These are phyloP conservation scores for Megacollybia platyphylla DNA, from an alignment of 1,284 basidiomycete genomes.

Conservation along the genomic window DNA sequence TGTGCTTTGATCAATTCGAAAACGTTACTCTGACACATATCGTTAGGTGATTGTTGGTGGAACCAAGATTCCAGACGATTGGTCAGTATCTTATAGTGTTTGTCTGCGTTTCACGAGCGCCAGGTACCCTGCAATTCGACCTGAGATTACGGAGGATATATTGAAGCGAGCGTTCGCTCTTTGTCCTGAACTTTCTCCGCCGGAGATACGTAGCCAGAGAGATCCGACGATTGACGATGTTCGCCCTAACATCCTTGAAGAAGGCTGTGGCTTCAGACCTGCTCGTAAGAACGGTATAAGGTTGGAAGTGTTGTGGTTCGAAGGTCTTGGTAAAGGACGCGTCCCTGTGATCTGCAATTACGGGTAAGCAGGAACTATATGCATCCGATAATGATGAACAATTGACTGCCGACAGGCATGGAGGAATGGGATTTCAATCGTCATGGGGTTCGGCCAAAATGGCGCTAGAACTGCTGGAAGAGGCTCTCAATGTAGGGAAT, in stretches of 20 bases:
- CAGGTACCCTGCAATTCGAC: slow-evolving; percentile 39
- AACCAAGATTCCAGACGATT: slow-evolving; percentile 11
- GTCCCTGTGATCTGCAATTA: slow-evolving; percentile 43
- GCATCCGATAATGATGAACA: slow-evolving; percentile 13
- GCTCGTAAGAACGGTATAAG: slow-evolving; percentile 56
- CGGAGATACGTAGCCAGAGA: slow-evolving; percentile 22
- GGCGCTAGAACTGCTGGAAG: slow-evolving; percentile 41
- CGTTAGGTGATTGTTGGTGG: slow-evolving; percentile 13
- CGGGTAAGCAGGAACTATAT: slow-evolving; percentile 43
- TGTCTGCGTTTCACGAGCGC: not conserved
- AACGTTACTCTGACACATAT: not conserved
- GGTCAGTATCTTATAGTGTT: slow-evolving; percentile 4
- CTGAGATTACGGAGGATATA: slow-evolving; percentile 36
- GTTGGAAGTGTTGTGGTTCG: slow-evolving; percentile 44
- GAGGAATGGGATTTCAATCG: slow-evolving; percentile 60
- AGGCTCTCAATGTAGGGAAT: slow-evolving; percentile 12
- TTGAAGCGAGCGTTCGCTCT: slow-evolving; percentile 33
- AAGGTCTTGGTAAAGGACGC: slow-evolving; percentile 13
- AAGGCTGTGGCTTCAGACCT: slow-evolving; percentile 65
- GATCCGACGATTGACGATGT: slow-evolving; percentile 43
- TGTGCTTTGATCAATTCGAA: slow-evolving; percentile 18
- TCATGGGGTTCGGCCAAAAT: slow-evolving; percentile 60
- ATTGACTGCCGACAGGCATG: slow-evolving; percentile 24
- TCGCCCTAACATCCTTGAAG: slow-evolving; percentile 46
- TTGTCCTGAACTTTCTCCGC: slow-evolving; percentile 43